phyloP scores from a whole-genome alignment of 2,329 filamentous ascomycete genomes.

The Colletotrichum navitas region DNA sequence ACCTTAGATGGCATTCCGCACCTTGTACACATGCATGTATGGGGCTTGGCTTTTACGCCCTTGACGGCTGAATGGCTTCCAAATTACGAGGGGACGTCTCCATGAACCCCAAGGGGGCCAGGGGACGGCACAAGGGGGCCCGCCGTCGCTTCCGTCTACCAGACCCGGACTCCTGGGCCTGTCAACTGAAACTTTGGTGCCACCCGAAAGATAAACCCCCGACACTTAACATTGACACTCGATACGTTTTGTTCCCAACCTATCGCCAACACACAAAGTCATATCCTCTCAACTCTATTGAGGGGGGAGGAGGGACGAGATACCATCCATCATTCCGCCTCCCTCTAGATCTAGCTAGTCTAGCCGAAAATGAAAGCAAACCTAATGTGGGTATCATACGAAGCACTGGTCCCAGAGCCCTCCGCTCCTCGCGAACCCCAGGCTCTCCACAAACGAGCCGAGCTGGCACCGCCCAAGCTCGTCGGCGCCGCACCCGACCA shows the following conservation, averaged over 20 bases:
- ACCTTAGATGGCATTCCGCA: neutral
- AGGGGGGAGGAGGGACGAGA: neutral
- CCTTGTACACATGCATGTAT: neutral
- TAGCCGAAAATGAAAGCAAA: neutral
- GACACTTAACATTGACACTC: conserved; percentile 30
- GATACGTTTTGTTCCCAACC: conserved; percentile 9
- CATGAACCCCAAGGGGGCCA: neutral
- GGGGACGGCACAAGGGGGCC: neutral
- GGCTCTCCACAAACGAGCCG: conserved; percentile 77
- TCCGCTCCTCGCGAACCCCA: conserved; percentile 78
- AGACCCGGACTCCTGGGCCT: conserved; percentile 5
- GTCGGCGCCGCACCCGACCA: conserved; percentile 79
- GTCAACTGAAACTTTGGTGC: conserved; percentile 38
- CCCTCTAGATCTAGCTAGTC: neutral
- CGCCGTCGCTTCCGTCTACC: neutral
- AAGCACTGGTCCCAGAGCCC: conserved; percentile 81
- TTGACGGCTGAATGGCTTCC: neutral
- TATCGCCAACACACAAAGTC: neutral
- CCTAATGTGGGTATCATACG: conserved; percentile 43
- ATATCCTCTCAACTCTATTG: neutral
- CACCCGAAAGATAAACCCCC: neutral
- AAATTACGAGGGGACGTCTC: neutral
- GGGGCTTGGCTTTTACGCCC: neutral
- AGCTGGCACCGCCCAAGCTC: conserved; percentile 77
- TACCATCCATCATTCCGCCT: too few species aligned